Evolutionary conservation across 2,329 filamentous ascomycete genomes (phyloP), one percentile per base, ranked within the genome.

Genomic region (Lachnellula cervina): DNA sequence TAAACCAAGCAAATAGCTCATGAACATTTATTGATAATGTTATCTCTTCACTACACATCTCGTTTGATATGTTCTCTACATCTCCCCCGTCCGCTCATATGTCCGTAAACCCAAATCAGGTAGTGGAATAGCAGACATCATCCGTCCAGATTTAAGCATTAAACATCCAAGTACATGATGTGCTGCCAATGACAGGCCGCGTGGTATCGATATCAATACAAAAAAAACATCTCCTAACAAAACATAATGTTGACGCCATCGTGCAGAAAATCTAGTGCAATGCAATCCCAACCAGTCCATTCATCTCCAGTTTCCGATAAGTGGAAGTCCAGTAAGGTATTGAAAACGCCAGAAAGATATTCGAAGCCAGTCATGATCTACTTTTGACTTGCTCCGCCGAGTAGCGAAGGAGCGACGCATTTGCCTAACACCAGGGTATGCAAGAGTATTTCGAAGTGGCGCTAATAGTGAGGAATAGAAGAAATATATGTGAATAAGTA

Each of bases 191-290:
- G 40, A 52, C 40, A 38, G 40, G 32, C 35, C 23, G 25, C 32
- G 51, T 52, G 51, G 51, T 52, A 52, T 52, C 51, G 23, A 9
- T 50, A 45, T 46, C 25, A 43, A 32, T 37, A 46, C 51, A 37
- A 35, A 25, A 37, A n/a, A 2, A 46, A 25, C 45, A 52, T 25
- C 19, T 46, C 44, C 44, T 9, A 32, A 46, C 44, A 35, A 19
- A 47, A 52, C 35, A 46, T 45, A 34, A 17, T 25, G 25, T 16
- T 17, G 40, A 51, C 49, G 49, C 35, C 37, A 28, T 42, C 32
- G 43, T 42, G 40, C 49, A 40, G 32, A 21, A 34, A 19, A 28
- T 51, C 49, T 51, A 51, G 34, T 43, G 25, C 49, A 51, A 51
- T 42, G 37, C 37, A 32, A 17, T 14, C 21, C 44, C 23, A 46